Evolutionary conservation across 2,329 filamentous ascomycete species (phyloP).

Genomic region (Fusarium globosum): DNA sequence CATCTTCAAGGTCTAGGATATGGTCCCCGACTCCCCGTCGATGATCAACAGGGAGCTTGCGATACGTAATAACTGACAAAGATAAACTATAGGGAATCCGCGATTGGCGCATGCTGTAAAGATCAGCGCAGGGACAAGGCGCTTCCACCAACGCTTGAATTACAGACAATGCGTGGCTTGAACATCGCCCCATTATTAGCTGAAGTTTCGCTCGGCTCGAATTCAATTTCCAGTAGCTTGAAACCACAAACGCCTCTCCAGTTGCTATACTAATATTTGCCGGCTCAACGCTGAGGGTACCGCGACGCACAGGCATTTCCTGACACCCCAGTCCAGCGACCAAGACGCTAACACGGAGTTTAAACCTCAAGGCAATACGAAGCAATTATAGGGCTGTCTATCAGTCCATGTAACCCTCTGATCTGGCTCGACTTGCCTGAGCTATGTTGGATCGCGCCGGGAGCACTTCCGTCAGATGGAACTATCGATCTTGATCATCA

Average conservation of each 20-base stretch:
- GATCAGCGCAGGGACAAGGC: neutral
- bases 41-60: too few species aligned
- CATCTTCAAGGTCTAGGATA: neutral
- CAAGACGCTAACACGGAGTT: neutral
- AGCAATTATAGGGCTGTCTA: neutral
- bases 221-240: neutral
- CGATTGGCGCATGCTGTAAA: neutral
- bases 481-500: neutral
- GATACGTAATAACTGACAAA: neutral
- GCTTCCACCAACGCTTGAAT: neutral
- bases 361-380: neutral
- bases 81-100: neutral
- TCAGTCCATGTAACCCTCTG: neutral
- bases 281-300: neutral
- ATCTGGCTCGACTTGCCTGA: neutral
- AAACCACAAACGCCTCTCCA: neutral
- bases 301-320: neutral
- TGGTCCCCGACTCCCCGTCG: neutral
- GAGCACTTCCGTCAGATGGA: neutral
- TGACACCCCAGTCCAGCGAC: neutral
- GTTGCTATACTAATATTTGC: neutral
- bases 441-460: neutral
- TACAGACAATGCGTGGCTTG: neutral
- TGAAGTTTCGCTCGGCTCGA: neutral
- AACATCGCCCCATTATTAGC: neutral